Conservation (phyloP, 2,329 filamentous ascomycete species). For the Pseudocercospora eumusae region DNA sequence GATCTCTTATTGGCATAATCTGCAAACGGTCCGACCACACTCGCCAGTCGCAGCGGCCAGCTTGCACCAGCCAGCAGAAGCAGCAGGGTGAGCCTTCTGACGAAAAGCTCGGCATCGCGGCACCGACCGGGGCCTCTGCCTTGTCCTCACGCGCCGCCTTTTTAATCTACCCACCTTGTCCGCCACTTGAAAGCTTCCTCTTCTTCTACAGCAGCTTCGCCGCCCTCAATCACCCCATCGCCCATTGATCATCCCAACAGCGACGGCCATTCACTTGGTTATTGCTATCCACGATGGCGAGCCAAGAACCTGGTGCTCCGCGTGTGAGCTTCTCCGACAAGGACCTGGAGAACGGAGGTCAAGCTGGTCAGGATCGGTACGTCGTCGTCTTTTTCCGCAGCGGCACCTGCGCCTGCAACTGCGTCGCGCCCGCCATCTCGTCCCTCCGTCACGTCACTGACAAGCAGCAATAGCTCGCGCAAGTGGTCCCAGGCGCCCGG, state of each 20-base stretch:
- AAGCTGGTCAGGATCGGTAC: constrained; percentile 31
- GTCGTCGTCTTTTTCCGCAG: too few species aligned
- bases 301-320: constrained; percentile 30
- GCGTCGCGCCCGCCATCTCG: background rate
- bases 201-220: constrained; percentile 18
- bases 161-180: constrained; percentile 23
- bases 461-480: constrained; percentile 35
- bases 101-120: constrained; percentile 28
- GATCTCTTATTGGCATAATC: constrained; percentile 28
- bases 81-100: constrained; percentile 14
- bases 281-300: constrained; percentile 39
- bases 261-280: constrained; percentile 39
- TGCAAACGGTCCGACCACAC: constrained; percentile 26
- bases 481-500: constrained; percentile 45
- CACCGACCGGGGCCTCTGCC: constrained; percentile 22
- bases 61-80: background rate
- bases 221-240: constrained; percentile 3
- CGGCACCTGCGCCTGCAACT: too few species aligned
- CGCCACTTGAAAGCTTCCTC: constrained; percentile 18
- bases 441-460: constrained; percentile 20
- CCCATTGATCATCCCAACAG: constrained; percentile 19
- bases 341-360: constrained; percentile 43
- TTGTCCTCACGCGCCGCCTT: constrained; percentile 2
- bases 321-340: constrained; percentile 45
- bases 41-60: constrained; percentile 11